Evolutionary conservation across 208 protist species (phyloP), one percentile per base, ranked within the genome.

Genomic region (Trypanosomatidae sp.): DNA sequence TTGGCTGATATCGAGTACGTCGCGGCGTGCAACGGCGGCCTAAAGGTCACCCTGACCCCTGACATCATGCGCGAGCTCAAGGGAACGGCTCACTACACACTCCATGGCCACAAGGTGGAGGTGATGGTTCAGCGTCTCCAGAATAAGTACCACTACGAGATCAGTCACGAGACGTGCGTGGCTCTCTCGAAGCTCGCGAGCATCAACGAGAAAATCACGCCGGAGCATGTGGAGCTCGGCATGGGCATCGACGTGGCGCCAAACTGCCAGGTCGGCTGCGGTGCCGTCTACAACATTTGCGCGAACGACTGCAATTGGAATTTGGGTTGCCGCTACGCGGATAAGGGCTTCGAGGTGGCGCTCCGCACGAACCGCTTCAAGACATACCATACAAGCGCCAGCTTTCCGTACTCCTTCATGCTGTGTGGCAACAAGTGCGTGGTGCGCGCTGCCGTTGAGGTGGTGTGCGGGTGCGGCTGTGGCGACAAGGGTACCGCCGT

Each of bases 171-270:
- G 62, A 83, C 81, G 10, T 62, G 81, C 62, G 80, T 81, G 49
- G 64, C 75, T 30, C 53, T 81, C 33, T 74, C 79, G n/a, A 80
- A 83, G 62, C 79, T 71, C 66, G 65, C 89, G 3, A 80, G 82
- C 66, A 77, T 90, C 68, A 86, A 93, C 82, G 85, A 89, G 74
- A 96, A 91, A 79, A 50, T 94, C 43, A 85, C 81, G 43, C 83
- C 80, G 43, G 74, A 90, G 25, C 46, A 66, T 39, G 65, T 93
- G 64, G 84, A 91, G 73, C 64, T 94, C 53, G 89, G 89, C 65
- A 53, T 93, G 74, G 79, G 84, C 67, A 76, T 84, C 30, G 74
- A 83, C 55, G 86, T 91, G 22, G 83, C 79, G 1, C 81, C 83
- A 3, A 66, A 90, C 65, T 84, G 78, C 77, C 75, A 90, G 73